Evolutionary conservation across 345 rosid species (phyloP), one percentile per base, ranked within the genome.

Genomic region (Euphorbia tirucalli): DNA sequence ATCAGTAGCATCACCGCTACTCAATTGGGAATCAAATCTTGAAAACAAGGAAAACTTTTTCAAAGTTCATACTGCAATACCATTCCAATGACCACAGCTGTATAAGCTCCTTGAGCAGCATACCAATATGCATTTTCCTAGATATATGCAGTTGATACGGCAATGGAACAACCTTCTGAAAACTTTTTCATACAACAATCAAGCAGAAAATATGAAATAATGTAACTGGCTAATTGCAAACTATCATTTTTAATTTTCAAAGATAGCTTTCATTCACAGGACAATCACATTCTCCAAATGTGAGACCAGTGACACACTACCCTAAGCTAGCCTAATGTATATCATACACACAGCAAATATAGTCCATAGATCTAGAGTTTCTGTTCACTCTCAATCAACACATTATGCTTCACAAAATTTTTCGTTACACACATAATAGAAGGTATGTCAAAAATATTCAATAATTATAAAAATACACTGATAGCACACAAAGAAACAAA

Each of bases 181-280:
- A 39, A 1, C 57, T 13, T 35, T 55, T 55, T 37, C 35, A 13
- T 56, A 24, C 49, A 55, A 32, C 31, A 0, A 55, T 41, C 63
- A 16, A 59, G 43, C 27, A 69, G 27, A 56, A 58, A 70, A 46
- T 18, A 70, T 32, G 65, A 70, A 10, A 46, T 7, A 48, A n/a
- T 41, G 19, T 7, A 58, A n/a, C n/a, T n/a, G n/a, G n/a, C n/a
- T n/a, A n/a, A 41, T 41, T 31, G 32, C 5, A 11, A 11, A 0
- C 8, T 1, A 59, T 7, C 14, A n/a, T 16, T 25, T 21, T 25
- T 16, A 39, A 59, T 27, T 58, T 10, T 18, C 39, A 28, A 59
- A 11, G 46, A 25, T 16, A 25, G 25, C 25, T 58, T 28, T 9
- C 37, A 70, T 35, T 18, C 7, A 44, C 46, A 44, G 11, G 35